Base-by-base conservation (phyloP, 2,329 filamentous ascomycete species). In the Neofusicoccum ribis region DNA sequence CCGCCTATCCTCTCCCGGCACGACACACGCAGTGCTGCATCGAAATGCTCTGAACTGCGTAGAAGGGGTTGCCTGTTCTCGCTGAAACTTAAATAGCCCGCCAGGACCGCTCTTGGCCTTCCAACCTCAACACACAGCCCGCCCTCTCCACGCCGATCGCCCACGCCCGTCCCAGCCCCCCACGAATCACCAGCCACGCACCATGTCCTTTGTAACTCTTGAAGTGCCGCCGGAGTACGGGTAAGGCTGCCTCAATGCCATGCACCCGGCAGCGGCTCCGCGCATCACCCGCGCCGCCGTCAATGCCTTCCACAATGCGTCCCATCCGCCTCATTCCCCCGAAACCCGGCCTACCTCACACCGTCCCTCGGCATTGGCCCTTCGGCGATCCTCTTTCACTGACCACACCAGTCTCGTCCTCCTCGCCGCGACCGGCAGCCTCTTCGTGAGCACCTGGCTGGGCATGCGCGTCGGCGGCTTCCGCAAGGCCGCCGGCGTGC, bases 371-470 rank as follows among this genome's bases (percentile, higher is more conserved):
- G 14, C 50, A n/a, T 36, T 46, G 15, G 20, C 47, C 8, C 6
- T 15, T 37, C 3, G 15, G 5, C 27, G 2, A 9, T 15, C 7
- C 9, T 47, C 23, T 37, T n/a, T 43, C 3, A 41, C 61, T 51
- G 8, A 46, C 61, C 23, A 36, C 37, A 5, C 31, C 67, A 88
- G 87, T 75, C 83, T 83, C 73, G 84, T 86, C 74, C 78, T 87
- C 71, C 77, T 80, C 70, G 77, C 85, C 68, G 81, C 83, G 41
- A 80, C 85, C 67, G 81, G 82, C 65, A 84, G 81, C 67, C 85
- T 86, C 72, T 71, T 87, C 71, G 78, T 88, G 47, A 76, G 77
- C 65, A 78, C 78, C 70, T 81, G 82, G 76, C 86, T 88, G 71
- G 83, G 82, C 68, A 63, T 27, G 15, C 78, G 84, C 71, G 80